Percentiles rank a stretch among this genome's conserved stretches.
Conservation (phyloP, 495 filamentous ascomycete species). For the Collariella sp. region DNA sequence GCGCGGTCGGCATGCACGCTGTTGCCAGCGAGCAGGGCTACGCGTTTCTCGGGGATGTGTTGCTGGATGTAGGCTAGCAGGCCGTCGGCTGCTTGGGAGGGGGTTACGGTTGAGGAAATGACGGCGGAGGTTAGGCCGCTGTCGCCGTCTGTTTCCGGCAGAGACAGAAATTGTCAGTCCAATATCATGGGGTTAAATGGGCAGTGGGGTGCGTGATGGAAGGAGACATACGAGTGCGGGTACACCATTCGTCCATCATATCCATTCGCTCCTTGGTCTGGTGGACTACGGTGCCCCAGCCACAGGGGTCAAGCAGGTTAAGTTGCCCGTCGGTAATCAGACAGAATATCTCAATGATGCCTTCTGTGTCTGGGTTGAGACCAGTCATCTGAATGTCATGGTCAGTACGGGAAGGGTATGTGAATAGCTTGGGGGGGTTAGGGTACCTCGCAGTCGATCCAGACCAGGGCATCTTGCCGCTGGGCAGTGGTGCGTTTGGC, state of each 20-base stretch:
- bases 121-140: slow-evolving; percentile 76
- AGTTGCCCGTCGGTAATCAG: slow-evolving; percentile 79
- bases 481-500: not conserved
- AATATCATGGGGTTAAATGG: no score
- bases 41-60: slow-evolving; percentile 53
- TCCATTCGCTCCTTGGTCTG: slow-evolving; percentile 61
- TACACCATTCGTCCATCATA: slow-evolving; percentile 63
- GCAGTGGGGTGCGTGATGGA: not conserved
- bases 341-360: slow-evolving; percentile 88
- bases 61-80: slow-evolving; percentile 71
- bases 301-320: slow-evolving; percentile 62
- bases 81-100: slow-evolving; percentile 60
- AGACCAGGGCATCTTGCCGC: slow-evolving; percentile 52
- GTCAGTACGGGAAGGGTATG: no score
- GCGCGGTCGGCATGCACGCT: slow-evolving; percentile 82
- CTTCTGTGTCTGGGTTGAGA: slow-evolving; percentile 65
- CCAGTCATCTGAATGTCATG: slow-evolving; percentile 72
- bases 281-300: slow-evolving; percentile 75
- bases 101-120: slow-evolving; percentile 60
- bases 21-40: slow-evolving; percentile 78
- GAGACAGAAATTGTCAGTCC: not conserved
- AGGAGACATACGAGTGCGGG: slow-evolving; percentile 23
- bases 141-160: slow-evolving; percentile 39
- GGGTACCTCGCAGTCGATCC: slow-evolving; percentile 85
- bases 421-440: no score